phyloP scores from a whole-genome alignment of 768 basidiomycete species.

The Tricholomella constricta region DNA sequence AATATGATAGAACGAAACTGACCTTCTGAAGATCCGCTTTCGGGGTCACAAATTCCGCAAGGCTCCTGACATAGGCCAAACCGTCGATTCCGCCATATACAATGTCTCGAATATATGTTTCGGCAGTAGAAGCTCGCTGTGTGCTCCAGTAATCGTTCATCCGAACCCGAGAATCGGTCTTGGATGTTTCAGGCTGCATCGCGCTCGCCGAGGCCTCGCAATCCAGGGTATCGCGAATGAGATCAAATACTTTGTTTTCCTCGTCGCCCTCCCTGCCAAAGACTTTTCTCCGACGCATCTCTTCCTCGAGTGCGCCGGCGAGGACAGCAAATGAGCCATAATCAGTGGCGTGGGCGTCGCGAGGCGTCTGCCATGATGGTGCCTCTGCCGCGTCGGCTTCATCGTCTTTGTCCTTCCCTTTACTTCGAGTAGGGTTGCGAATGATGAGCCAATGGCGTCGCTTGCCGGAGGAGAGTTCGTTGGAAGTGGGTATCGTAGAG shows the following conservation, averaged over 20 bases:
- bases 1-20: conserved; percentile 3
- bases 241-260: conserved; percentile 32
- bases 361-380: conserved; percentile 48
- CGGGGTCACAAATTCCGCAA: conserved; percentile 67
- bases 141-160: conserved; percentile 49
- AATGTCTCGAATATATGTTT: conserved; percentile 69
- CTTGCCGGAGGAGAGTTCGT: conserved; percentile 29
- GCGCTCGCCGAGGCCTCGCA: conserved; percentile 26
- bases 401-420: conserved; percentile 54
- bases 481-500: conserved; percentile 22
- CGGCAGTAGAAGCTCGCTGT: conserved; percentile 52
- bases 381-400: conserved; percentile 40
- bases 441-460: conserved; percentile 64
- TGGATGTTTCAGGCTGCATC: conserved; percentile 4
- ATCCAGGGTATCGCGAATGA: conserved; percentile 42
- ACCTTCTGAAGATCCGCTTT: conserved; percentile 26
- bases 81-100: conserved; percentile 83
- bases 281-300: conserved; percentile 38
- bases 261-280: conserved; percentile 29
- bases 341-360: conserved; percentile 57
- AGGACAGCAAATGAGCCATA: conserved; percentile 64
- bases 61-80: conserved; percentile 71
- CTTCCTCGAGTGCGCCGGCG: conserved; percentile 46
- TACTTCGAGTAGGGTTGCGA: conserved; percentile 52
- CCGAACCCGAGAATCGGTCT: conserved; percentile 9